Conservation (phyloP, 176 grass and related monocot genomes). For the Raddia distichophylla region DNA sequence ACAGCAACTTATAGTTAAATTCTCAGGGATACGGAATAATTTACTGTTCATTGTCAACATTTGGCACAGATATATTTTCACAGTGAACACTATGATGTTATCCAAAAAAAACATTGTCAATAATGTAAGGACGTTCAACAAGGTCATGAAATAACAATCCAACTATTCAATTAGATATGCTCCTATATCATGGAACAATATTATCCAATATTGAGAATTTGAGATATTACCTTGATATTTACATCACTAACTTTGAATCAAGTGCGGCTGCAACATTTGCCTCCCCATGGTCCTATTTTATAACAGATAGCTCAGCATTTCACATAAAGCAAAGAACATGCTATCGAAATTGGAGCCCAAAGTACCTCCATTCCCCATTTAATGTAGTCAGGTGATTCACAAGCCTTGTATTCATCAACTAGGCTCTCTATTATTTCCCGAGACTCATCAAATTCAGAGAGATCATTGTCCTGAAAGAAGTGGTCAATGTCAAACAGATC, state of each 20-base stretch:
- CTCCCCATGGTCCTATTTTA: slow-evolving; percentile 64
- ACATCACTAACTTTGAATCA: slow-evolving; percentile 85
- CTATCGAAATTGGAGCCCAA: slow-evolving; percentile 9
- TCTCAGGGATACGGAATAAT: neutral
- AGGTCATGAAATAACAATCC: neutral
- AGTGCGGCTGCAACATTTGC: slow-evolving; percentile 74
- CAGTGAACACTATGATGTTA: neutral
- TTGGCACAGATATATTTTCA: neutral
- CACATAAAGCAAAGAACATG: neutral
- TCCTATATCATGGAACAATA: neutral
- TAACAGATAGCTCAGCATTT: slow-evolving; percentile 32
- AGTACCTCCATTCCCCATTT: slow-evolving; percentile 99
- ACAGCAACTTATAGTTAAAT: neutral
- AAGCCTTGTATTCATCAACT: slow-evolving; percentile 97
- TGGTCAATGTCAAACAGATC: neutral
- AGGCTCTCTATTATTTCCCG: slow-evolving; percentile 96
- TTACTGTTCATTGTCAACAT: neutral
- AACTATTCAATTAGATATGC: slow-evolving; percentile 17
- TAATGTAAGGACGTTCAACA: neutral
- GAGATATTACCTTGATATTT: slow-evolving; percentile 53
- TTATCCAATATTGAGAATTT: neutral
- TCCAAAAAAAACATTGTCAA: slow-evolving; percentile 1
- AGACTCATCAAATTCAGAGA: slow-evolving; percentile 96
- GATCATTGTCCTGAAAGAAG: slow-evolving; percentile 80
- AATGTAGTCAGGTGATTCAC: slow-evolving; percentile 96